Conservation (phyloP, 306 rosid genomes). For the Hylodesmum podocarpum region DNA sequence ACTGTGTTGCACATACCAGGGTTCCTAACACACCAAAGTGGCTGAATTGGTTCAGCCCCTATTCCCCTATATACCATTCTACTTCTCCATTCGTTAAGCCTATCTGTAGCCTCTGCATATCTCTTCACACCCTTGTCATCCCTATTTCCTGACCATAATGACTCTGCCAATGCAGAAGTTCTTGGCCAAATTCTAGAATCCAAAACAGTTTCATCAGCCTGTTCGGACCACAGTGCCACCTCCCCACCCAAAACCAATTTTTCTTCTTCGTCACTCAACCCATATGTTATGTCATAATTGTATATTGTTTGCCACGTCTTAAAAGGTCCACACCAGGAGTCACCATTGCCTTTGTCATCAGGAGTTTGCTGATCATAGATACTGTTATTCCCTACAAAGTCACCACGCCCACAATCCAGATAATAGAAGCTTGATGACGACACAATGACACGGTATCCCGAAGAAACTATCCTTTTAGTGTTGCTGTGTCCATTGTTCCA, state of each 20-base stretch:
- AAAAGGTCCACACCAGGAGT: slow-evolving; percentile 89
- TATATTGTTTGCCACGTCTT: slow-evolving; percentile 87
- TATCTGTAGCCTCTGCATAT: slow-evolving; percentile 68
- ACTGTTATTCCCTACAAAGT: slow-evolving; percentile 63
- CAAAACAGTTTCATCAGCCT: slow-evolving; percentile 68
- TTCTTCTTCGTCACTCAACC: slow-evolving; percentile 62
- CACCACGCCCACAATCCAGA: slow-evolving; percentile 90
- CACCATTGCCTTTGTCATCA: slow-evolving; percentile 42
- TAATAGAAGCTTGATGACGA: slow-evolving; percentile 77
- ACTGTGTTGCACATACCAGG: slow-evolving; percentile 82
- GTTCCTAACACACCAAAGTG: slow-evolving; percentile 84
- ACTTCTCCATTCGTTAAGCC: slow-evolving; percentile 82
- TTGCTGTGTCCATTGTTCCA: slow-evolving; percentile 83
- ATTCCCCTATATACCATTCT: slow-evolving; percentile 78
- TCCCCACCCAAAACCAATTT: slow-evolving; percentile 85
- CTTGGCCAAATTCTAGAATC: slow-evolving; percentile 86
- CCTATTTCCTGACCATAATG: slow-evolving; percentile 80
- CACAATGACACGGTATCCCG: slow-evolving; percentile 65
- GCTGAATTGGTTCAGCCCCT: slow-evolving; percentile 87
- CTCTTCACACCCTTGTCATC: slow-evolving; percentile 64
- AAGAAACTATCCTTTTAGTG: slow-evolving; percentile 70
- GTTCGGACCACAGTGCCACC: slow-evolving; percentile 85
- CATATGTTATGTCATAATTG: slow-evolving; percentile 69
- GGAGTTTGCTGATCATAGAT: slow-evolving; percentile 44
- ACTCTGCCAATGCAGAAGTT: slow-evolving; percentile 72